Evolutionary conservation across 2,329 filamentous ascomycete species (phyloP), one percentile per base, ranked within the genome.

Genomic region (Fusarium burgessii): DNA sequence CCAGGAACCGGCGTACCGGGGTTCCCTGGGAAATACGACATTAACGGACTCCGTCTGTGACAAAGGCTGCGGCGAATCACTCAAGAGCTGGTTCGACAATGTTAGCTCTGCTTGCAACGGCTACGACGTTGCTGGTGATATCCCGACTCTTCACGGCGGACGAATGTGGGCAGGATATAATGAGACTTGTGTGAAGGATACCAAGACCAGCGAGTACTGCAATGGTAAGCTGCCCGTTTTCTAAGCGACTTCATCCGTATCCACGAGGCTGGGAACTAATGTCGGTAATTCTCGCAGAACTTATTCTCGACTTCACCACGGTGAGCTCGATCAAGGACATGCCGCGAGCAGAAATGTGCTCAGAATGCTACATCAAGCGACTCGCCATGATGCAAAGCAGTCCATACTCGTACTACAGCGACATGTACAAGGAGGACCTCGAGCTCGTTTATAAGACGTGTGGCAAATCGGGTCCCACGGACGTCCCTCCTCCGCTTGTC

Each of bases 351-450:
- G 73, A 78, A 50, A 52, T 78, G 14, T 78, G 77, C 51, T 70
- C 58, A 7, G 42, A 46, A 43, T 78, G 77, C 62, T 74, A 73
- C 54, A 35, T 43, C 3, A 46, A 57, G 5, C 64, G 58, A n/a
- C 62, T 75, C 5, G 38, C 55, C 15, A 67, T 78, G 60, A 78
- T 77, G 75, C 74, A 78, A 55, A 43, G 59, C 10, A 68, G 55
- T 14, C 29, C 50, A 11, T 77, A 78, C 60, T 71, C 72, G 0
- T 15, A 67, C 47, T 76, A 78, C 46, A 57, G 75, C 20, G 27
- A 62, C 17, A 55, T 49, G 47, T 68, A 66, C 47, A 36, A 67
- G 40, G 6, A n/a, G 11, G 14, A 59, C 15, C 62, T 71, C 2
- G 66, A 68, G 52, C 11, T n/a, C 7, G 50, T 62, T 4, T 67